Conservation (phyloP, 2,329 filamentous ascomycete genomes). For the Alternaria angustiovoidea region DNA sequence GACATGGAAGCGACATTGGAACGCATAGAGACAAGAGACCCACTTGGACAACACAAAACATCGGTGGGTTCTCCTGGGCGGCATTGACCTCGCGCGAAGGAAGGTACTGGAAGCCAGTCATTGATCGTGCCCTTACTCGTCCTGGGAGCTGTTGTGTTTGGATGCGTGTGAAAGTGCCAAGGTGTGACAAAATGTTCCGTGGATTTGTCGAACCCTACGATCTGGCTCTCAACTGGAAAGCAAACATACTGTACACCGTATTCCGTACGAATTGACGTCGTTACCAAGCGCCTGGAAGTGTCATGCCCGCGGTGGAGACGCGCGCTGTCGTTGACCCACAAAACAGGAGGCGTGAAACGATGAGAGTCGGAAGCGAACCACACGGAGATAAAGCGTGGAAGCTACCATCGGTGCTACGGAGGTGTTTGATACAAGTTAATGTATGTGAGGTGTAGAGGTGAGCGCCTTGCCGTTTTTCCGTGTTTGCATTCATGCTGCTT, state of each 20-base stretch:
- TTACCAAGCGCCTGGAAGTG: conserved; percentile 3
- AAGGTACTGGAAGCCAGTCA: neutral
- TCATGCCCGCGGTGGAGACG: conserved; percentile 7
- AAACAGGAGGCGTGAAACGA: conserved; percentile 7
- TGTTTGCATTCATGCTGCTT: neutral
- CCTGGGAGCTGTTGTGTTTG: neutral
- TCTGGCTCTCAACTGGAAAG: neutral
- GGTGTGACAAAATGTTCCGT: neutral
- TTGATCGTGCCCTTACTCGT: neutral
- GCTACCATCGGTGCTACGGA: neutral
- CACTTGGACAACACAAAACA: conserved; percentile 2
- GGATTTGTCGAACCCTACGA: neutral
- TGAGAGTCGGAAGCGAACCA: conserved; percentile 11
- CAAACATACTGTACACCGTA: conserved; percentile 1
- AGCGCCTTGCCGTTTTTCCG: conserved; percentile 3
- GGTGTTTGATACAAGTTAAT: neutral
- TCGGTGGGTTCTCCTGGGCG: neutral
- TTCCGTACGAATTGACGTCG: neutral
- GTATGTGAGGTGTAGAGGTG: neutral
- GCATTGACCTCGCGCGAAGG: neutral
- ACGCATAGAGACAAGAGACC: neutral
- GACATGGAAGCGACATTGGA: conserved; percentile 3
- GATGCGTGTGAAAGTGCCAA: neutral
- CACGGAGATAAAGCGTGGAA: neutral
- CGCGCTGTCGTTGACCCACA: conserved; percentile 12